Evolutionary conservation across 129 eudicot species (phyloP).

Genomic region (Deinandra increscens): DNA sequence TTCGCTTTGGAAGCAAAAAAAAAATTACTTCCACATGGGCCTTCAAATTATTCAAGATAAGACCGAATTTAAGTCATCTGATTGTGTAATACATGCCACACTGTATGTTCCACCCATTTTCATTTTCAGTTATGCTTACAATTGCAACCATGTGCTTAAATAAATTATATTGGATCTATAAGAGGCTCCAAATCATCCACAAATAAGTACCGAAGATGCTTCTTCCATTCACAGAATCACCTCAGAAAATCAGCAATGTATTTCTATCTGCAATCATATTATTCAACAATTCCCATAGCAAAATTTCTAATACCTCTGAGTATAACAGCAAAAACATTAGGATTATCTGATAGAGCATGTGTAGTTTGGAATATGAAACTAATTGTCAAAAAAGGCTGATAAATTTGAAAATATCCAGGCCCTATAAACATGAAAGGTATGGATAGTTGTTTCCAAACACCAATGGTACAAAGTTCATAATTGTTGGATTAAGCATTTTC

Average conservation of each 20-base stretch:
- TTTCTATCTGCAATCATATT: neutral
- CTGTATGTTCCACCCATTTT: conserved; percentile 9
- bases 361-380: neutral
- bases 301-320: neutral
- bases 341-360: neutral
- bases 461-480: neutral
- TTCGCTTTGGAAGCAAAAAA: conserved; percentile 3
- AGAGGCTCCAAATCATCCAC: conserved; percentile 13
- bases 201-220: neutral
- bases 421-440: conserved; percentile 8
- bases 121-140: neutral
- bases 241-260: conserved; percentile 2
- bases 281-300: neutral
- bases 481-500: conserved; percentile 9
- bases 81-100: conserved; percentile 5
- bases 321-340: neutral
- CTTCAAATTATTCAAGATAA: neutral
- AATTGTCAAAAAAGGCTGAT: neutral
- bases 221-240: conserved; percentile 3
- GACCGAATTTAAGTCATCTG: neutral
- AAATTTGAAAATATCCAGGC: neutral
- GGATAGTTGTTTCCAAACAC: neutral
- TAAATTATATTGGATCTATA: neutral
- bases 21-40: neutral
- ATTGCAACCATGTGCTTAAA: neutral